These are phyloP conservation scores for Lactarius indigo DNA, from an alignment of 768 basidiomycete species.

Conservation along the genomic window DNA sequence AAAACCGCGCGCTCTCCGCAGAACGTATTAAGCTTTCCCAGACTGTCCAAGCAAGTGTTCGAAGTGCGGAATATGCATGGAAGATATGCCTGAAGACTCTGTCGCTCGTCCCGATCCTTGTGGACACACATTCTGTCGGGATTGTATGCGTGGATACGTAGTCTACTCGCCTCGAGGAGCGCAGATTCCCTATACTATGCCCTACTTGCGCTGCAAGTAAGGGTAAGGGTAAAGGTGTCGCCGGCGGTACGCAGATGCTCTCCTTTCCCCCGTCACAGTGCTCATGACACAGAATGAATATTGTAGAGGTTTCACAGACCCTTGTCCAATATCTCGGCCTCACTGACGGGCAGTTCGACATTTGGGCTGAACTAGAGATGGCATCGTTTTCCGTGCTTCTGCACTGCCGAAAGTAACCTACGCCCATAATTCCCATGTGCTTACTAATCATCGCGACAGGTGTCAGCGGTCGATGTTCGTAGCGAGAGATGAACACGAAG, in stretches of 20 bases:
- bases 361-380: conserved; percentile 47
- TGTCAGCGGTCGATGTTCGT: conserved; percentile 30
- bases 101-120: conserved; percentile 44
- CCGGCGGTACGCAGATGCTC: conserved; percentile 33
- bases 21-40: conserved; percentile 35
- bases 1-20: conserved; percentile 37
- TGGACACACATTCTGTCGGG: conserved; percentile 50
- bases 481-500: conserved; percentile 30
- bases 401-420: conserved; percentile 46
- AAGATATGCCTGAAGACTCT: conserved; percentile 42
- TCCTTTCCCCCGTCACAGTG: not conserved
- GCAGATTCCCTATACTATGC: conserved; percentile 58
- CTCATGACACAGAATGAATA: not conserved
- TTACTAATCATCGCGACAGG: conserved; percentile 9
- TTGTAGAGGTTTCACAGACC: conserved; percentile 38
- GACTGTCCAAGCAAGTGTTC: conserved; percentile 37
- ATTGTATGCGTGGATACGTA: conserved; percentile 46
- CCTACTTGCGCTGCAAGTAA: conserved; percentile 46
- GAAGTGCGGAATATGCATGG: conserved; percentile 56
- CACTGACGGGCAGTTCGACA: conserved; percentile 38
- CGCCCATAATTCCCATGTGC: conserved; percentile 14
- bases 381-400: conserved; percentile 40
- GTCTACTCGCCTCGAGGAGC: conserved; percentile 48
- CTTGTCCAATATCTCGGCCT: conserved; percentile 48
- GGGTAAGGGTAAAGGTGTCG: conserved; percentile 24